A percentile compares a stretch with the other conserved stretches of the same genome.
These are phyloP conservation scores for Alternaria brassicae DNA, from an alignment of 2,329 filamentous ascomycete species.

Conservation along the genomic window DNA sequence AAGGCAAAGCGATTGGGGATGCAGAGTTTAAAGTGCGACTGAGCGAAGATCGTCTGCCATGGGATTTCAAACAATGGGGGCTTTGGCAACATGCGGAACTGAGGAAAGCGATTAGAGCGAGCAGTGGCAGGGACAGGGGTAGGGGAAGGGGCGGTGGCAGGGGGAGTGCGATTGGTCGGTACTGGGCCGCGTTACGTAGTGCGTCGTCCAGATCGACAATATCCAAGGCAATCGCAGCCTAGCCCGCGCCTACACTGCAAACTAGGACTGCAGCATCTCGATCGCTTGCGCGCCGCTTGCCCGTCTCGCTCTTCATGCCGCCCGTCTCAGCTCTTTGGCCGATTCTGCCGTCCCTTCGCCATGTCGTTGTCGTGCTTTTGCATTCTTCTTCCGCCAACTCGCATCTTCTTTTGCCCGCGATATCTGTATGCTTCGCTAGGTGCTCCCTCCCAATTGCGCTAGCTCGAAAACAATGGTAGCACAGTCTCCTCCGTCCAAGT, in stretches of 20 bases:
- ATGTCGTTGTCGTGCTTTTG: background rate
- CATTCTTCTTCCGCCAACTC: background rate
- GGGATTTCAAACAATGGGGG: slow-evolving; percentile 18
- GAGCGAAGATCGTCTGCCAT: slow-evolving; percentile 7
- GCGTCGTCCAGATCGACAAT: slow-evolving; percentile 11
- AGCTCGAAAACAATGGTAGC: no score
- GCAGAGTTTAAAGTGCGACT: slow-evolving; percentile 5
- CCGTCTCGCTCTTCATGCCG: background rate
- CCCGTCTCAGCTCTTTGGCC: background rate
- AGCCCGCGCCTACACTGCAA: background rate
- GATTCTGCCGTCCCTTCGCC: background rate
- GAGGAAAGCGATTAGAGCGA: slow-evolving; percentile 15
- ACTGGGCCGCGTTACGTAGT: slow-evolving; percentile 11
- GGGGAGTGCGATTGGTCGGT: slow-evolving; percentile 8
- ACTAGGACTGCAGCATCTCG: background rate
- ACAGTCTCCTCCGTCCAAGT: no score
- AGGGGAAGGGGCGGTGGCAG: background rate
- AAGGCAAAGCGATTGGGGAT: background rate
- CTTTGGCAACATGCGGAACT: slow-evolving; percentile 14
- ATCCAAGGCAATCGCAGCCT: slow-evolving; percentile 2
- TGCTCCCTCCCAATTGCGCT: no score
- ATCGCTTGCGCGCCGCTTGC: background rate
- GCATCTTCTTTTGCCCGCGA: background rate
- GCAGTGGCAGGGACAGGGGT: background rate
- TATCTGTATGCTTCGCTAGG: no score